These are phyloP conservation scores for Madurella mycetomatis DNA, from an alignment of 2,329 filamentous ascomycete species.

Conservation along the genomic window DNA sequence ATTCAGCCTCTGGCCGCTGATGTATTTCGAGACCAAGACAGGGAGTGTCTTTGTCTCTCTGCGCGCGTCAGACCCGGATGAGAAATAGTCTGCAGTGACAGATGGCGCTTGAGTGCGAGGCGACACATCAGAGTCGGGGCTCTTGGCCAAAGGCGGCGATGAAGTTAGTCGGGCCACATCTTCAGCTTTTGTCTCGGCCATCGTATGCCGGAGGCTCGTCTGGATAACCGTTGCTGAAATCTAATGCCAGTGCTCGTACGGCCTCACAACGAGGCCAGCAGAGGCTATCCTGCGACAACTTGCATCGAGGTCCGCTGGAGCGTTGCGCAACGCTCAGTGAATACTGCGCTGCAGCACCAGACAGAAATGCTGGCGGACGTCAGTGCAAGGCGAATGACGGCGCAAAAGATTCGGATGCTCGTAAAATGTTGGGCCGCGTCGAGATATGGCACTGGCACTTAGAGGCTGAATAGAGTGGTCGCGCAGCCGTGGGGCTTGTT, in stretches of 20 bases:
- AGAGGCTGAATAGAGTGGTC: no score
- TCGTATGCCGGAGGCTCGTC: slow-evolving; percentile 16
- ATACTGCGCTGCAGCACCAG: slow-evolving; percentile 1
- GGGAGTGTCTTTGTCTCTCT: no score
- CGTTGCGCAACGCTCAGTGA: background rate
- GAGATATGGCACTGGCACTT: no score
- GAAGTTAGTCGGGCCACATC: slow-evolving; percentile 21
- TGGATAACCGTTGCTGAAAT: background rate
- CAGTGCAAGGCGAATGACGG: background rate
- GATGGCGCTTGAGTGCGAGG: slow-evolving; percentile 34
- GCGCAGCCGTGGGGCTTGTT: no score
- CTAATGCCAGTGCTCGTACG: slow-evolving; percentile 37
- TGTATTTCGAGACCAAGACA: background rate
- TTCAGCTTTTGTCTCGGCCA: slow-evolving; percentile 17
- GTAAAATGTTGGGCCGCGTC: no score
- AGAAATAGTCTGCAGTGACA: slow-evolving; percentile 27
- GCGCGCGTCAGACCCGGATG: slow-evolving; percentile 1
- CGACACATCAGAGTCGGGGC: slow-evolving; percentile 42
- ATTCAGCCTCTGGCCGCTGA: slow-evolving; percentile 9
- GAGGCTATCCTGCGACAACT: slow-evolving; percentile 34
- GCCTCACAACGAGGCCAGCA: slow-evolving; percentile 42
- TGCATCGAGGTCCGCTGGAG: slow-evolving; percentile 31
- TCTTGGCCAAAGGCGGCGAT: slow-evolving; percentile 24
- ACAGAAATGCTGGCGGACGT: background rate
- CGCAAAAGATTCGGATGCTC: no score